Percentiles rank a stretch among this genome's conserved stretches.
These are phyloP conservation scores for Thymus quinquecostatus DNA, from an alignment of 257 asterid genomes.

Conservation along the genomic window DNA sequence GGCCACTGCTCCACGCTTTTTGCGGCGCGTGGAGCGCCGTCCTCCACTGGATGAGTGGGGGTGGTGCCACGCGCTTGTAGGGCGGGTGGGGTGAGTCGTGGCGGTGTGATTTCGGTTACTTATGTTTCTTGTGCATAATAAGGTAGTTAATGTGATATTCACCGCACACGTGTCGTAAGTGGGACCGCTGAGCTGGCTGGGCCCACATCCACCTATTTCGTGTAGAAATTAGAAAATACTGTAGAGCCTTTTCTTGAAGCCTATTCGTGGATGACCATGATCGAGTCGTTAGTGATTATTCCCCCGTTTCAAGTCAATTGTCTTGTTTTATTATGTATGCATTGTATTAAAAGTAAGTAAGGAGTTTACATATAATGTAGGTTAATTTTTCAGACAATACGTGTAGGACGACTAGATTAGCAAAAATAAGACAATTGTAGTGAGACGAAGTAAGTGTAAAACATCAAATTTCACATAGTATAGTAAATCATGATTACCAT, in stretches of 20 bases:
- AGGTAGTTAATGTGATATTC: constrained; percentile 37
- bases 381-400: too few species aligned
- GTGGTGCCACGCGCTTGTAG: constrained; percentile 22
- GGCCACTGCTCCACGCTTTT: neutral
- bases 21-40: neutral
- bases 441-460: neutral
- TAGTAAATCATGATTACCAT: neutral
- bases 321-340: too few species aligned
- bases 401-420: too few species aligned
- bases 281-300: neutral
- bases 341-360: too few species aligned
- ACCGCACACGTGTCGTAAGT: constrained; percentile 50
- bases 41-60: neutral
- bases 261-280: neutral
- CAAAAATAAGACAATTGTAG: too few species aligned
- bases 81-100: neutral
- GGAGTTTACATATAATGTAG: too few species aligned
- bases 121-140: constrained; percentile 26
- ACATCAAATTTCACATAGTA: neutral
- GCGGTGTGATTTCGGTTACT: constrained; percentile 49
- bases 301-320: too few species aligned
- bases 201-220: constrained; percentile 39
- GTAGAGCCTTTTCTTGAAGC: neutral
- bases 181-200: constrained; percentile 42
- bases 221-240: neutral